Evolutionary conservation across 1,284 basidiomycete species (phyloP), one percentile per base, ranked within the genome.

Genomic region (Rhizoctonia solani): DNA sequence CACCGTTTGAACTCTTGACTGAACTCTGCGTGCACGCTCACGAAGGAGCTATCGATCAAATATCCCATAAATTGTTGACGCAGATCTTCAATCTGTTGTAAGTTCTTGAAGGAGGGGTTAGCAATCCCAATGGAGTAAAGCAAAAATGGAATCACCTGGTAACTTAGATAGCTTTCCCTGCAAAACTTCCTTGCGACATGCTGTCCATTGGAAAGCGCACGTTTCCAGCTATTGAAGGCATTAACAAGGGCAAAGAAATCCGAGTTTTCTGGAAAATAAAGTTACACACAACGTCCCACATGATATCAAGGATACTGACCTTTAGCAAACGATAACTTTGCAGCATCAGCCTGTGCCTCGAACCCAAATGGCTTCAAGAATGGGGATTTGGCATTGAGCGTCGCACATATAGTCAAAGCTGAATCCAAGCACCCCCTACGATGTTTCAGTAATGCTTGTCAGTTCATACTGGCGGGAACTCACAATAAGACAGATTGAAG

Each of bases 61-160:
- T 72, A 92, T 83, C 90, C 87, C 44, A 98, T 81, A 72, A 97
- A 90, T 76, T 98, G 96, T 74, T 97, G 94, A 4, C 96, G 87
- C 30, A 99, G 82, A 75, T 99, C 97, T 76, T 99, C 97, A 54
- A 99, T 97, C 76, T 98, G 94, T 76, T 94, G 88, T 67, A 99
- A 79, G 73, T 94, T 98, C 87, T 95, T n/a, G n/a, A n/a, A n/a
- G 77, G 1, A 29, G 2, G 30, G 21, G 29, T 41, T 46, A 32
- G 44, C 29, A 39, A 29, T 16, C 19, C 3, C 1, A 27, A 29
- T 11, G 23, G 6, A 16, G 19, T 39, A 5, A 44, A 4, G 14
- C 23, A 49, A 41, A 21, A 30, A 42, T 23, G 13, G 23, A 67
- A 76, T 67, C 74, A 89, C 89, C 81, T 92, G 90, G 72, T 93